Evolutionary conservation across 179 eudicot species (phyloP), one percentile per base, ranked within the genome.

Genomic region (Corrigiola litoralis): DNA sequence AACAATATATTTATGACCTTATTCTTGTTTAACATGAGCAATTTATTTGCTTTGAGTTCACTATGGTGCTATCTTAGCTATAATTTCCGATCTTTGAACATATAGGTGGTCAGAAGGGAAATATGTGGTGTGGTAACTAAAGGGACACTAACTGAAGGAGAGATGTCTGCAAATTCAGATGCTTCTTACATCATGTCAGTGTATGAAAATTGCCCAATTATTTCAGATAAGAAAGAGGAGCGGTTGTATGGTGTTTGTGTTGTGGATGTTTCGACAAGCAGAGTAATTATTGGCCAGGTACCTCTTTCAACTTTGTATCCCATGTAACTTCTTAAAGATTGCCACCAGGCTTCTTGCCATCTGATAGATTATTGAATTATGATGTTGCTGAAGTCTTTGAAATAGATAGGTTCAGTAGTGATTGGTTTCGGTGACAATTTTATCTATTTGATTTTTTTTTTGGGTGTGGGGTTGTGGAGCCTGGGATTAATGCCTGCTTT

Each of bases 141-240:
- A 87, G 99, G 99, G 57, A 94, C 99, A 24, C 69, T 94, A 75
- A 94, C 94, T 13, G 97, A 88, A 58, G 99, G 95, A 68, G 97
- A 94, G 82, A 75, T 79, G 81, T 84, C 87, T 48, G 69, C 80
- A 9, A 83, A 83, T 62, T 91, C 92, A 63, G 97, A 90, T 68
- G 94, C 99, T 72, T 87, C 99, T 61, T 94, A 90, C 77, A 42
- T 94, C 63, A 73, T 94, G 77, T 85, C 97, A 49, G 65, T 94
- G 51, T 77, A 79, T 64, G 96, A 94, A 82, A 82, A 84, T 44
- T 70, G 67, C 79, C 82, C 63, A 58, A 48, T 51, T 25, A 76
- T 74, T 57, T 56, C 57, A 24, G 64, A 80, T 46, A 64, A 80
- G 46, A 77, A 68, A 47, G 77, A 75, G 32, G 78, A 75, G 56